Evolutionary conservation across 176 grass and related monocot species (phyloP), one percentile per base, ranked within the genome.

Genomic region (Calamus simplicifolius): DNA sequence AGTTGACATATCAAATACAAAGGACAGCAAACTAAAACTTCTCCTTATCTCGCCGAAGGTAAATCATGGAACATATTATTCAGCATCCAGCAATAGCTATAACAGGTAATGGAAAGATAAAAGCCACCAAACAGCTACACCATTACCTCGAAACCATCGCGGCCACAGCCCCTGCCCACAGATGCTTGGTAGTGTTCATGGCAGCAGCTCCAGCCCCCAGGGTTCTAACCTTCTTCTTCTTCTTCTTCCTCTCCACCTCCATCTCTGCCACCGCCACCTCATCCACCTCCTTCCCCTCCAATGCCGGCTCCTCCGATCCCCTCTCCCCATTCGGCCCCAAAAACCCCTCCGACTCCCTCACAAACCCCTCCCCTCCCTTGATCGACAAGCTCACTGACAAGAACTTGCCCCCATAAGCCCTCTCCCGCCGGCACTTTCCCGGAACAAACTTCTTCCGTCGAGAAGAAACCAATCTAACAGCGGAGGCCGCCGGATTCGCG

Each of bases 71-170:
- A 43, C 7, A 43, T 13, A 43, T 43, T 3, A 43, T 10, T 43
- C 35, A 43, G 35, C 35, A 43, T 43, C 10, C 3, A 2, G 12
- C 12, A 43, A 43, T 43, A 43, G 10, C 35, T 43, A 43, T 2
- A 43, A 2, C 35, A 13, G 35, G 35, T 12, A 13, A 43, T 2
- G 35, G 8, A 12, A 43, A 12, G 35, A 43, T 43, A 43, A 43
- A 43, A 43, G 12, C 10, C 35, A 43, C 7, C 35, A 43, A 43
- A 43, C 5, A 43, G 35, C 35, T 19, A 19, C 0, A 3, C 64
- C 61, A 18, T 59, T 92, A 93, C 94, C 94, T 85, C 0, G 88
- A 98, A 49, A 98, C 79, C 88, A 98, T 98, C 49, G 94, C 88
- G 48, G 94, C 94, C 16, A 93, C 81, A 30, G 94, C 94, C 50